Base-by-base conservation (phyloP, 495 filamentous ascomycete species). In the Mytilinidion resinicola region DNA sequence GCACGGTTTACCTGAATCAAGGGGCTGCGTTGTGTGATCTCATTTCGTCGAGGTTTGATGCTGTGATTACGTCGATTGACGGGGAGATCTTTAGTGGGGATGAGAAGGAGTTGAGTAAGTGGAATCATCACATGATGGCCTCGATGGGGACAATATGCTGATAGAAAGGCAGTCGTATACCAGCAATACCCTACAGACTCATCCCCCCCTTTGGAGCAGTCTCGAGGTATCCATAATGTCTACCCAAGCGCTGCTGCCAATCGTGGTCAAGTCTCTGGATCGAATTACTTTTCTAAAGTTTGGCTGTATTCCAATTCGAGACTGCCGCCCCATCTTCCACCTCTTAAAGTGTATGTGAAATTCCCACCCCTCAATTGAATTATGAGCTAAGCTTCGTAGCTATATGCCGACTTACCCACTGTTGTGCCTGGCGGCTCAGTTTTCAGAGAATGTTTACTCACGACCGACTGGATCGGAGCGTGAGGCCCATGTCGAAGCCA, bases 231-330 rank as follows among this genome's bases (percentile, higher is more conserved):
- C 1, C 57, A 60, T 41, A 19, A 41, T 1, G 57, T 59, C 10
- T 59, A 57, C 33, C 60, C 36, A 43, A 57, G 49, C 11, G 53
- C 44, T 44, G 57, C 52, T 20, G 56, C 33, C 21, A 65, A 68
- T 66, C 61, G 54, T 17, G 25, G 25, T 30, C 25, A 30, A 6
- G 38, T 54, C 50, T 42, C 73, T 19, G 67, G 60, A 57, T 74
- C 72, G 34, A 83, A 81, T 53, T 83, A 86, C 68, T 91, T 91
- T 68, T 73, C 82, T n/a, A 91, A 91, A 69, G 84, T 84, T 12
- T 85, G 88, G 67, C 71, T 86, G 9, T 93, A 91, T 67, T 74
- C 78, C n/a, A 93, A 93, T 67, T 88, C 89, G 4, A 81, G 78
- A 53, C 70, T 91, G n/a, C 85, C 87, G 4, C 75, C 80, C 35